These are phyloP conservation scores for Dunaliella sp. DNA, from an alignment of 139 green algal species.

Conservation along the genomic window DNA sequence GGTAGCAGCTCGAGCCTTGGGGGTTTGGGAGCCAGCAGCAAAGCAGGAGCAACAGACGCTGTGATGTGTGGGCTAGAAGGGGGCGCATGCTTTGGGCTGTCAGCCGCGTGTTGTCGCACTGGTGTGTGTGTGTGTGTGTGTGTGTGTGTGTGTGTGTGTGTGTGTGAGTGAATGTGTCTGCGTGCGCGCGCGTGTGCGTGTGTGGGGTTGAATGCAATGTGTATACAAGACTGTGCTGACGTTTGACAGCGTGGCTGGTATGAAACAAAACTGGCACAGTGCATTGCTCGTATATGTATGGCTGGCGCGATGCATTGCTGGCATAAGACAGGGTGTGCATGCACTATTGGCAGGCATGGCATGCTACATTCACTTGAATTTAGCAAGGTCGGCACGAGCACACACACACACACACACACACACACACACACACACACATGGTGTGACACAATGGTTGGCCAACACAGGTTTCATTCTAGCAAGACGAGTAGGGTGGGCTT, in stretches of 20 bases:
- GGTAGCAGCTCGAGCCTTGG: too few species aligned
- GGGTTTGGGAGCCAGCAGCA: neutral
- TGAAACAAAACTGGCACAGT: too few species aligned
- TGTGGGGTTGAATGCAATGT: neutral
- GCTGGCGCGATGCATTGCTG: too few species aligned
- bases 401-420: neutral
- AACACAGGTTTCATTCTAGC: slow-evolving; percentile 76
- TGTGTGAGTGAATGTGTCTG: neutral
- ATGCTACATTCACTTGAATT: neutral
- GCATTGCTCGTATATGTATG: too few species aligned
- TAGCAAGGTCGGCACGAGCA: neutral
- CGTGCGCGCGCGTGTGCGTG: neutral
- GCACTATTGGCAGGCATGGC: neutral
- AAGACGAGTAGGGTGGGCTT: slow-evolving; percentile 34
- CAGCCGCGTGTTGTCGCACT: slow-evolving; percentile 62
- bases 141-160: neutral
- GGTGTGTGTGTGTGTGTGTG: slow-evolving; percentile 17
- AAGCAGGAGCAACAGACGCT: slow-evolving; percentile 28
- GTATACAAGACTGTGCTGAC: neutral
- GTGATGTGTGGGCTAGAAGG: slow-evolving; percentile 65
- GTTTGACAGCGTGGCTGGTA: neutral
- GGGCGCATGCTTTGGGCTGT: slow-evolving; percentile 82
- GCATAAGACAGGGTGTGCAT: neutral
- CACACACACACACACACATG: neutral
- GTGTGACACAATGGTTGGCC: neutral